Evolutionary conservation across 139 green algal genomes (phyloP).

Genomic region (Tetradesmus obliquus): DNA sequence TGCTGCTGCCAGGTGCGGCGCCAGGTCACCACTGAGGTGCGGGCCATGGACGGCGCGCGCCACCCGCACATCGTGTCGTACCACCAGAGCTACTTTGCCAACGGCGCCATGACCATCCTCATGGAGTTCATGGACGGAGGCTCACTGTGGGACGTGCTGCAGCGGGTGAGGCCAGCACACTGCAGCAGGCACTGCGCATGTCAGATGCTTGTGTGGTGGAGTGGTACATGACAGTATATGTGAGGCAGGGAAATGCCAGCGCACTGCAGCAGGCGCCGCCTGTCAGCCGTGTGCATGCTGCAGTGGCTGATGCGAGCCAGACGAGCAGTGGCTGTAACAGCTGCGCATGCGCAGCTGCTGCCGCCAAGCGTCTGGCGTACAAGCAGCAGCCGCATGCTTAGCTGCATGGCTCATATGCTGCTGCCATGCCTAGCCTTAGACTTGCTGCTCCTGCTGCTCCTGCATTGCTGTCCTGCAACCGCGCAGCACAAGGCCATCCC

Average conservation of each 20-base stretch:
- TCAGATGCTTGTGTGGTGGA: constrained; percentile 26
- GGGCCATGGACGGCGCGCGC: constrained; percentile 64
- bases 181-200: not conserved
- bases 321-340: too few species aligned
- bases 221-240: too few species aligned
- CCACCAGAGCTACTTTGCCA: constrained; percentile 65
- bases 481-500: constrained; percentile 42
- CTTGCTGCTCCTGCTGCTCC: not conserved
- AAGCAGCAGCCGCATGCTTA: not conserved
- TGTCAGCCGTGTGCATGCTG: too few species aligned
- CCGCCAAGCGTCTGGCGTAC: too few species aligned
- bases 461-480: not conserved
- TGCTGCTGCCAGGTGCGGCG: not conserved
- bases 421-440: not conserved
- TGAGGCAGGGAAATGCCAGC: too few species aligned
- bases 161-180: constrained; percentile 5
- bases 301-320: too few species aligned
- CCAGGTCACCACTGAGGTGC: constrained; percentile 71
- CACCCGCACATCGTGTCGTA: constrained; percentile 66
- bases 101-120: constrained; percentile 81
- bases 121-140: constrained; percentile 96
- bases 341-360: too few species aligned
- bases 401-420: not conserved
- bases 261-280: not conserved
- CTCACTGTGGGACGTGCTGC: constrained; percentile 81